A percentile compares a stretch with the other conserved stretches of the same genome.
Evolutionary conservation across 176 grass and related monocot genomes (phyloP).

Genomic region (Lolium perenne): DNA sequence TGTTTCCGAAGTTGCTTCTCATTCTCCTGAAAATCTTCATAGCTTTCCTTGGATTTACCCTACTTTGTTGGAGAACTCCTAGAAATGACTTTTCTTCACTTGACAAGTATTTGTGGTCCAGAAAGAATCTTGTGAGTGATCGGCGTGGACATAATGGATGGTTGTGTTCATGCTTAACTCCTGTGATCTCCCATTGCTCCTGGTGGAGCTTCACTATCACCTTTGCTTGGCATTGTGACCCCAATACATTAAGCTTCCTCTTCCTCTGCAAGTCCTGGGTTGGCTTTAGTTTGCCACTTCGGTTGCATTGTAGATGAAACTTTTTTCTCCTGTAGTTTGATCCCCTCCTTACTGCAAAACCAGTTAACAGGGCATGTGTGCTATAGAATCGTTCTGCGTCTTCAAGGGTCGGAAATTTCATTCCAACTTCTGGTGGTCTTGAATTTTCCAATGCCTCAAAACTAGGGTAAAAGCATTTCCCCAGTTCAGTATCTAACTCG

Average conservation of each 20-base stretch:
- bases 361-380: slow-evolving; percentile 29
- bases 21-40: slow-evolving; percentile 38
- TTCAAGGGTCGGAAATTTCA: slow-evolving; percentile 37
- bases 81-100: slow-evolving; percentile 37
- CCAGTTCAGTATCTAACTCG: slow-evolving; percentile 28
- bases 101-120: slow-evolving; percentile 35
- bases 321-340: slow-evolving; percentile 38
- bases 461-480: slow-evolving; percentile 34
- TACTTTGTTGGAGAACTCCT: slow-evolving; percentile 40
- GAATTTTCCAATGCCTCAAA: slow-evolving; percentile 37
- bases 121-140: slow-evolving; percentile 31
- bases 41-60: slow-evolving; percentile 37
- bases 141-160: slow-evolving; percentile 24
- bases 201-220: slow-evolving; percentile 38
- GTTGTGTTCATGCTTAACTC: slow-evolving; percentile 36
- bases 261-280: slow-evolving; percentile 10
- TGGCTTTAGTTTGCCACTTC: slow-evolving; percentile 35
- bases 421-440: slow-evolving; percentile 38
- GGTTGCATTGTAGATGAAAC: slow-evolving; percentile 33
- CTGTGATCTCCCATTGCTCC: slow-evolving; percentile 31
- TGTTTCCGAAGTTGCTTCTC: slow-evolving; percentile 1
- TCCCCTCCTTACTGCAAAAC: slow-evolving; percentile 30
- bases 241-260: slow-evolving; percentile 34
- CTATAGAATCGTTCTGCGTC: slow-evolving; percentile 34
- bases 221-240: slow-evolving; percentile 30